These are phyloP conservation scores for Anisodus acutangulus DNA, from an alignment of 257 asterid species.

Conservation along the genomic window DNA sequence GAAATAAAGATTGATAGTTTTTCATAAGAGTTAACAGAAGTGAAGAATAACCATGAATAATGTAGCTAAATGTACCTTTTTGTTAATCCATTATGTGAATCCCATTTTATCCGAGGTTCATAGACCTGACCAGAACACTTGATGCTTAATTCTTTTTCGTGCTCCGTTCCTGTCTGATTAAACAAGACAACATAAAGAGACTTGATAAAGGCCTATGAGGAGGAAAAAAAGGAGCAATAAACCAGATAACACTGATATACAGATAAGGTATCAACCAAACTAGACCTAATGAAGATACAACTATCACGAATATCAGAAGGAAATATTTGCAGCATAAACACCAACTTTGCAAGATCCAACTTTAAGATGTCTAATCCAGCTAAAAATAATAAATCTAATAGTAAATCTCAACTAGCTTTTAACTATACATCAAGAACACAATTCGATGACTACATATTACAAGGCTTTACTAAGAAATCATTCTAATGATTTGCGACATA, in stretches of 20 bases:
- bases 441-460: background rate
- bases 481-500: background rate
- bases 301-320: background rate
- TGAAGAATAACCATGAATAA: slow-evolving; percentile 5
- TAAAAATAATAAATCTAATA: background rate
- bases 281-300: background rate
- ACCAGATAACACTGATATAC: background rate
- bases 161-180: background rate
- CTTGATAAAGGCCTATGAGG: background rate
- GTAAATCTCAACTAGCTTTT: background rate
- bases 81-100: background rate
- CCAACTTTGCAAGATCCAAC: background rate
- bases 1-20: slow-evolving; percentile 4
- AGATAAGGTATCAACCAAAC: slow-evolving; percentile 9
- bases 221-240: background rate
- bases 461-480: background rate
- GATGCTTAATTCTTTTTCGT: background rate
- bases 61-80: slow-evolving; percentile 4
- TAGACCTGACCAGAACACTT: background rate
- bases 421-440: background rate
- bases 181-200: background rate
- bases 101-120: background rate
- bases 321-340: background rate
- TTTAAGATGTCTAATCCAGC: background rate
- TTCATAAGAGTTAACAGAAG: background rate